These are phyloP conservation scores for Penicillium sp. DNA, from an alignment of 2,329 filamentous ascomycete genomes.

Conservation along the genomic window DNA sequence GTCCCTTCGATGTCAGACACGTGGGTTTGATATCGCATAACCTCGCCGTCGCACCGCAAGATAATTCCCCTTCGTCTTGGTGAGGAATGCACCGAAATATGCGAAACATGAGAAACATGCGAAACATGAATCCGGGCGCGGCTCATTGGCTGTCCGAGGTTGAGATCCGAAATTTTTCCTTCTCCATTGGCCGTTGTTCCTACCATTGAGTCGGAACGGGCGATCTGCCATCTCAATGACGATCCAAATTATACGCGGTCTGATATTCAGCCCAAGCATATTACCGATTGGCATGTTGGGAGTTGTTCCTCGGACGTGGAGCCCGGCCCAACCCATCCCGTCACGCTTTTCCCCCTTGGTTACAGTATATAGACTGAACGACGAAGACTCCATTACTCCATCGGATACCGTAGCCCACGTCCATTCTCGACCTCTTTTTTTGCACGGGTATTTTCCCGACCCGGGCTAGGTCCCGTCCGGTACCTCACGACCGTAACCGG, in stretches of 20 bases:
- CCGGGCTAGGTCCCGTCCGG: too few relatives aligned
- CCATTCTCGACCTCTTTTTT: too few relatives aligned
- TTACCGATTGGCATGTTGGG: not conserved
- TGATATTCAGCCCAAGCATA: not conserved
- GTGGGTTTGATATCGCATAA: constrained; percentile 6
- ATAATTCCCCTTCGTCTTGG: not conserved
- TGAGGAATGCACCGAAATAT: constrained; percentile 1
- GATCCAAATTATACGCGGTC: constrained; percentile 14
- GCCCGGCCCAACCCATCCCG: not conserved
- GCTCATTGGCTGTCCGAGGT: constrained; percentile 1
- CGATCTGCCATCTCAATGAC: constrained; percentile 11
- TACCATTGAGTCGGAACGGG: not conserved
- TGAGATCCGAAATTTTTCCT: not conserved
- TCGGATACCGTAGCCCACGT: too few relatives aligned
- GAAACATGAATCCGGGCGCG: not conserved
- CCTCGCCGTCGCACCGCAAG: not conserved
- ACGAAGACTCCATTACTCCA: not conserved
- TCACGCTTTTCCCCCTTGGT: not conserved
- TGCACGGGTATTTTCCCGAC: too few relatives aligned
- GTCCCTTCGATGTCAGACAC: constrained; percentile 17
- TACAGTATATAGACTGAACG: not conserved
- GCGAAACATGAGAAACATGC: constrained; percentile 2
- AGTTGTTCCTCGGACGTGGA: not conserved
- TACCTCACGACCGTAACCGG: too few relatives aligned
- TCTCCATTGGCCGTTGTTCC: not conserved